phyloP scores from a whole-genome alignment of 164 flowering plant species.

The Piper longum region DNA sequence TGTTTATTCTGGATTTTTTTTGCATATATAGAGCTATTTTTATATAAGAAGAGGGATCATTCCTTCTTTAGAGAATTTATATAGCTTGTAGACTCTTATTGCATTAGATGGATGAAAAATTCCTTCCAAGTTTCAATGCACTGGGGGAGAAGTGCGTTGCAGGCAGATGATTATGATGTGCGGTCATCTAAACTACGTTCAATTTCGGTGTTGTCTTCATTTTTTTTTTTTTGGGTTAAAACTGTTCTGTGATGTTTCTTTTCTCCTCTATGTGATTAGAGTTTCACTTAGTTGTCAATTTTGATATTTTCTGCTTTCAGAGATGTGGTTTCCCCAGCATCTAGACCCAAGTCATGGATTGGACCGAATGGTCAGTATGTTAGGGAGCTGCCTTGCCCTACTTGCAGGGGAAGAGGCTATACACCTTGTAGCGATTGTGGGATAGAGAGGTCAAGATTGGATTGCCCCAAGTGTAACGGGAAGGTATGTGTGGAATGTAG shows the following conservation, averaged over 20 bases:
- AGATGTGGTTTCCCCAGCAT: constrained; percentile 20
- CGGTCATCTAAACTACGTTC: too few relatives aligned
- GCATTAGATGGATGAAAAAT: too few relatives aligned
- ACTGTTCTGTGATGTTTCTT: not conserved
- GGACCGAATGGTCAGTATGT: constrained; percentile 96
- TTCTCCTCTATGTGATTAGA: not conserved
- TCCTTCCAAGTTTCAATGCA: too few relatives aligned
- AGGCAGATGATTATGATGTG: too few relatives aligned
- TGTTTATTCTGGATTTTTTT: not conserved
- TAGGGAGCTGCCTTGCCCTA: constrained; percentile 89
- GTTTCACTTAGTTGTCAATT: not conserved
- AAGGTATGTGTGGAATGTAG: constrained; percentile 34
- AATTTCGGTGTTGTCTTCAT: not conserved
- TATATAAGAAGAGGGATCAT: too few relatives aligned
- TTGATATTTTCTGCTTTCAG: constrained; percentile 19
- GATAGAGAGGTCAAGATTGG: constrained; percentile 65
- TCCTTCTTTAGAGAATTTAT: not conserved
- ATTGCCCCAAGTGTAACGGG: constrained; percentile 70
- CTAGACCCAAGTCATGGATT: constrained; percentile 74
- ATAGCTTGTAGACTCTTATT: not conserved
- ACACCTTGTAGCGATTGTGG: constrained; percentile 78
- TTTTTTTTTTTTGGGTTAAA: not conserved
- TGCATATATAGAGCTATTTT: not conserved
- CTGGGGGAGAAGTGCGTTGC: too few relatives aligned
- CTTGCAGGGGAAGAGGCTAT: constrained; percentile 93